Base-by-base conservation (phyloP, 1,284 basidiomycete genomes). In the Fistulinella staudtii region DNA sequence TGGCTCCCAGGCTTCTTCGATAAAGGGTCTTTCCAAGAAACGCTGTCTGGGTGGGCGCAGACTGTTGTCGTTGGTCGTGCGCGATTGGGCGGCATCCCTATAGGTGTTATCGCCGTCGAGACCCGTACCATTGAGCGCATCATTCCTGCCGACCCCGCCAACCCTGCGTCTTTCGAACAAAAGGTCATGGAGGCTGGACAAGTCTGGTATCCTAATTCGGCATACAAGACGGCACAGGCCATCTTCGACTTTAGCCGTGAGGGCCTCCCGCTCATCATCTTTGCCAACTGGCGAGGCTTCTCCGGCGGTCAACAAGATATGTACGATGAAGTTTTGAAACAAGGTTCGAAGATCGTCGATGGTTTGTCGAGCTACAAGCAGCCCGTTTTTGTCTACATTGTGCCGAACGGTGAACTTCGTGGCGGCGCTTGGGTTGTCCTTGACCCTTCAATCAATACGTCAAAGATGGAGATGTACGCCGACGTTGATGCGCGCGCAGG, bases 231-330 rank as follows among this genome's bases (percentile, higher is more conserved):
- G 20, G 96, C 95, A 8, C 96, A 98, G 62, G 94, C 96, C 14
- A 99, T 99, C 72, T 92, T 94, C 68, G 96, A 99, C 73, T 93
- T 99, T 74, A 89, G 95, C 72, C 86, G 93, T 40, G 96, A 99
- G 70, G 93, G 91, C 31, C 76, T 99, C 18, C 96, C 96, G 4
- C 77, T 99, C 51, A 92, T 99, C 68, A 95, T 99, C 68, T 97
- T 99, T 60, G 96, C 96, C 51, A 99, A 99, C 76, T 99, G 96
- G 94, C 92, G 96, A 76, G 96, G 96, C 29, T 99, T 99, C 84
- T 99, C 96, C 20, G 96, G 96, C 54, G 96, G 96, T 60, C 94
- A 97, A 69, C 93, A 96, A 68, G 94, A 97, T 70, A 97, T 97
- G 93, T 93, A 91, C 60, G 91, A 95, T 66, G 92, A 93, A 61